These are phyloP conservation scores for Cronartium quercuum DNA, from an alignment of 1,284 basidiomycete species.

Conservation along the genomic window DNA sequence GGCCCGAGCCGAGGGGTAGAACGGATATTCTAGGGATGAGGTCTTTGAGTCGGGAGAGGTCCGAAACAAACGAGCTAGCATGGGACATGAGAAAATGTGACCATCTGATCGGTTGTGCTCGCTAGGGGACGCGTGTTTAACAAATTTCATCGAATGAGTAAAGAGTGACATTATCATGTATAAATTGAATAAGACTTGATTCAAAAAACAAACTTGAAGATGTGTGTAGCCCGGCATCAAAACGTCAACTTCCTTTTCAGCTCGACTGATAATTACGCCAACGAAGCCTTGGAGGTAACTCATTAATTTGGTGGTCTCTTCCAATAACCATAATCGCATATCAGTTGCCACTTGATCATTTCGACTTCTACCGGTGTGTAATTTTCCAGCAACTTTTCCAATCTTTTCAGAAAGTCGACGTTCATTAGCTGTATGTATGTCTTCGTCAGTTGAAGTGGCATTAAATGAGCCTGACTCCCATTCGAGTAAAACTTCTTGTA, in stretches of 20 bases:
- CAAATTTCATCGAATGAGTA: background rate
- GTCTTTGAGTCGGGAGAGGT: conserved; percentile 78
- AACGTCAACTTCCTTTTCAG: conserved; percentile 82
- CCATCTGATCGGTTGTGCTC: conserved; percentile 97
- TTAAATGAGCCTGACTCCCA: conserved; percentile 57
- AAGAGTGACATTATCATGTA: background rate
- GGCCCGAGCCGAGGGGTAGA: conserved; percentile 86
- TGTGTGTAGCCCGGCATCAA: conserved; percentile 96
- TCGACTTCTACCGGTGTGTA: conserved; percentile 90
- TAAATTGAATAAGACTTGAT: background rate
- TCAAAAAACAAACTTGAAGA: conserved; percentile 61
- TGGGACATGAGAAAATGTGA: conserved; percentile 92
- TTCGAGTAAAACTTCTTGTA: conserved; percentile 70
- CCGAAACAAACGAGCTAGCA: conserved; percentile 80
- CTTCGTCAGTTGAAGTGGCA: conserved; percentile 69
- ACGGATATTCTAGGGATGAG: conserved; percentile 71
- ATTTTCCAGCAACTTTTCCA: conserved; percentile 65
- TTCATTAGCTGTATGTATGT: conserved; percentile 99
- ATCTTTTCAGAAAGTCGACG: conserved; percentile 87
- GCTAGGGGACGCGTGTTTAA: conserved; percentile 17
- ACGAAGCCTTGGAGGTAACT: conserved; percentile 70
- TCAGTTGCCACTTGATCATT: conserved; percentile 99
- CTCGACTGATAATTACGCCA: conserved; percentile 79
- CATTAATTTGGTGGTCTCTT: conserved; percentile 67
- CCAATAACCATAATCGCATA: conserved; percentile 89